phyloP scores from a whole-genome alignment of 768 basidiomycete species.

The Serendipita vermifera region DNA sequence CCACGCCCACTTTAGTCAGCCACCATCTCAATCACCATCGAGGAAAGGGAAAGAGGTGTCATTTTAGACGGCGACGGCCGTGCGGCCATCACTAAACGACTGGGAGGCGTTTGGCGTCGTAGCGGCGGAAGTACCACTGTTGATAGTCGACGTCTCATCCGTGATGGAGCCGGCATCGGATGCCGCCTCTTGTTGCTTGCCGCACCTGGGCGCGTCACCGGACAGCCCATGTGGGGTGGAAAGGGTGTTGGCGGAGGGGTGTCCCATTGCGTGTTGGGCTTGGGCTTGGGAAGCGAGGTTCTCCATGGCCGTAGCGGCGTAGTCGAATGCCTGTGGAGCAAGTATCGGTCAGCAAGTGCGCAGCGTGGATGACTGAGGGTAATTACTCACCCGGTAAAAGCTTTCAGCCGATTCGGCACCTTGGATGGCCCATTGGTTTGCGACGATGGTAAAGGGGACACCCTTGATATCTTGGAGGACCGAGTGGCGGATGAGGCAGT shows the following conservation, averaged over 20 bases:
- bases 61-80: too few relatives aligned
- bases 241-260: not conserved
- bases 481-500: slow-evolving; percentile 47
- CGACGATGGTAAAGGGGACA: slow-evolving; percentile 68
- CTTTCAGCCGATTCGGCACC: slow-evolving; percentile 63
- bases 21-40: too few relatives aligned
- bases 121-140: not conserved
- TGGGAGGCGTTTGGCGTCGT: slow-evolving; percentile 7
- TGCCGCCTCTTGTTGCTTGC: slow-evolving; percentile 1
- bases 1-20: too few relatives aligned
- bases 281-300: not conserved
- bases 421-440: slow-evolving; percentile 63
- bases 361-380: not conserved
- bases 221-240: not conserved
- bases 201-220: slow-evolving; percentile 4
- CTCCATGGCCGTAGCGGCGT: not conserved
- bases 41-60: too few relatives aligned
- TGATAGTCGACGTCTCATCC: not conserved
- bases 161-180: not conserved
- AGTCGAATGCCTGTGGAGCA: not conserved
- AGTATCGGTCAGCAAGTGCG: not conserved
- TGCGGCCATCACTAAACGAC: too few relatives aligned
- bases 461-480: slow-evolving; percentile 57
- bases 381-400: slow-evolving; percentile 41
- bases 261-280: not conserved